Conservation (phyloP, 768 basidiomycete species). For the Sarcodon sp. region DNA sequence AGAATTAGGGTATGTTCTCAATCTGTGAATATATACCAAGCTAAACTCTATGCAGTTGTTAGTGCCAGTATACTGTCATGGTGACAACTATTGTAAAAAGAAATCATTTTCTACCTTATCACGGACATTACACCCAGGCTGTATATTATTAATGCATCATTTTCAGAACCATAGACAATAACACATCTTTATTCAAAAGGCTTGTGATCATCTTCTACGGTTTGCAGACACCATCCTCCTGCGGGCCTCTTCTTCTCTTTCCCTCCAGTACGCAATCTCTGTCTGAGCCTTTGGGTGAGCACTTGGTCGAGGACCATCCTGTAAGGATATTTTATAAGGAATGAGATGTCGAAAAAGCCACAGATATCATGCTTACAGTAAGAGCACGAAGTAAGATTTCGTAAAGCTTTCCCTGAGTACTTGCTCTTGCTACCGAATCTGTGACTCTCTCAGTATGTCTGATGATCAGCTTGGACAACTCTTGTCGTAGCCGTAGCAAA, state of each 20-base stretch:
- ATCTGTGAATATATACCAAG: no score
- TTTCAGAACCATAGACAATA: not conserved
- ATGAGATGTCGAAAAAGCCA: slow-evolving; percentile 1
- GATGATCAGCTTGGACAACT: slow-evolving; percentile 63
- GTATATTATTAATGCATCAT: slow-evolving; percentile 3
- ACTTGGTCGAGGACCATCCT: slow-evolving; percentile 57
- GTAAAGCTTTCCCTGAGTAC: slow-evolving; percentile 61
- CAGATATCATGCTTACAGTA: slow-evolving; percentile 36
- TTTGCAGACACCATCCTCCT: slow-evolving; percentile 17
- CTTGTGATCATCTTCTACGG: slow-evolving; percentile 6
- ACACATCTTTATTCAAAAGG: not conserved
- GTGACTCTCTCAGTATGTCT: slow-evolving; percentile 58
- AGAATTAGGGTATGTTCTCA: not conserved
- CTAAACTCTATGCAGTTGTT: not conserved
- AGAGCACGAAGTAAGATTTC: slow-evolving; percentile 66
- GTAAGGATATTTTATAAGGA: slow-evolving; percentile 1
- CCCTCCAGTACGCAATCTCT: slow-evolving; percentile 80
- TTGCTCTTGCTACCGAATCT: slow-evolving; percentile 48
- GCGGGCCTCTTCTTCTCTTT: slow-evolving; percentile 70
- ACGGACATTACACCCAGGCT: not conserved
- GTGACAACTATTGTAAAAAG: no score
- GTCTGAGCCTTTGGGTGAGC: slow-evolving; percentile 79
- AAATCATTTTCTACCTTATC: no score
- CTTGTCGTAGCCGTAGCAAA: slow-evolving; percentile 72
- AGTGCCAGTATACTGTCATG: not conserved